These are phyloP conservation scores for Cucurbita argyrosperma DNA, from an alignment of 306 rosid species.

Conservation along the genomic window DNA sequence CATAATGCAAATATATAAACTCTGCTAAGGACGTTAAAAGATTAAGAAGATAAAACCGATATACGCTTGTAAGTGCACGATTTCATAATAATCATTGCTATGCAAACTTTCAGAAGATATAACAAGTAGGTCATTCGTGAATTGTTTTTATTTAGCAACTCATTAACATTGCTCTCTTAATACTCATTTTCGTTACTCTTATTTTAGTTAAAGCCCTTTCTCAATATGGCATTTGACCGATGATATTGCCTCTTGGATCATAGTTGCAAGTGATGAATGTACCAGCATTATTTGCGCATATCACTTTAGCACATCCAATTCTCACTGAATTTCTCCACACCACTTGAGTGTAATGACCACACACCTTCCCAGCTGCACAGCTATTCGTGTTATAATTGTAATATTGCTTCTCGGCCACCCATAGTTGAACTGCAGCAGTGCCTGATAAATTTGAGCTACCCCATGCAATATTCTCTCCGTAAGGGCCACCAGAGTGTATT, in stretches of 20 bases:
- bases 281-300: conserved; percentile 4
- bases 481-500: conserved; percentile 23
- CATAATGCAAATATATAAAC: no score
- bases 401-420: conserved; percentile 12
- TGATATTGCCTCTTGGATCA: conserved; percentile 5
- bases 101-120: no score
- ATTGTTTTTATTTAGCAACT: no score
- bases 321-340: not conserved
- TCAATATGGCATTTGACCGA: not conserved
- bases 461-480: conserved; percentile 37
- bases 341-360: conserved; percentile 24
- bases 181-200: not conserved
- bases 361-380: not conserved
- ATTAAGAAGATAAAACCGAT: no score
- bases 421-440: conserved; percentile 7
- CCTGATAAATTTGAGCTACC: conserved; percentile 10
- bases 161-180: not conserved
- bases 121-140: no score
- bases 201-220: not conserved
- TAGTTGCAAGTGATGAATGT: conserved; percentile 16
- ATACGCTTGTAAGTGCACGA: no score
- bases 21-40: no score
- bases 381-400: conserved; percentile 6
- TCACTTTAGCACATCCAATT: conserved; percentile 4
- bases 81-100: no score